Percentiles rank a stretch among this genome's conserved stretches.
These are phyloP conservation scores for Pueraria montana DNA, from an alignment of 306 rosid genomes.

Conservation along the genomic window DNA sequence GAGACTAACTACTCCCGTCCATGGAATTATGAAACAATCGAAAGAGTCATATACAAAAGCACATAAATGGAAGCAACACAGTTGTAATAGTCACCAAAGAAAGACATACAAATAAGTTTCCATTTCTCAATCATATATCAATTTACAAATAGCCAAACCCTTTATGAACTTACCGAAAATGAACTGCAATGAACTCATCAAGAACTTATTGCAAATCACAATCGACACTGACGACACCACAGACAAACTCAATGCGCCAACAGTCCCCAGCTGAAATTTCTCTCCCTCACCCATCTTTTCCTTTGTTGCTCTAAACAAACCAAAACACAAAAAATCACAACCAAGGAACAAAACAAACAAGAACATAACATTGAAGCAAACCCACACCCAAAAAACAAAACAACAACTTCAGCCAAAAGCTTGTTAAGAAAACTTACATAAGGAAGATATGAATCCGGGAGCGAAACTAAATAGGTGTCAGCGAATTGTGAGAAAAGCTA, in stretches of 20 bases:
- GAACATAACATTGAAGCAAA: conserved; percentile 16
- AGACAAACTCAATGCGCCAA: conserved; percentile 82
- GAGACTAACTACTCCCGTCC: neutral
- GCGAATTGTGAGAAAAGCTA: conserved; percentile 7
- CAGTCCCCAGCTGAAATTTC: conserved; percentile 77
- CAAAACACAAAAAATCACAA: neutral
- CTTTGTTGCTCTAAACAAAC: conserved; percentile 36
- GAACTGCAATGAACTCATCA: conserved; percentile 78
- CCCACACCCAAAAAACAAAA: conserved; percentile 38
- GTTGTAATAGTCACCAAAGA: neutral
- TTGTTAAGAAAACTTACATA: conserved; percentile 36
- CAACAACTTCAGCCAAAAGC: conserved; percentile 10
- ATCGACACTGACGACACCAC: conserved; percentile 91
- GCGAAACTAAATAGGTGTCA: conserved; percentile 11
- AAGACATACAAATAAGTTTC: neutral
- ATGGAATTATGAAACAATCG: neutral
- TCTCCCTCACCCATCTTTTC: conserved; percentile 78
- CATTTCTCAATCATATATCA: conserved; percentile 16
- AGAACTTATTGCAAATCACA: conserved; percentile 87
- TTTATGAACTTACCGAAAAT: conserved; percentile 67
- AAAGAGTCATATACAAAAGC: neutral
- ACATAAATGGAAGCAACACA: conserved; percentile 17
- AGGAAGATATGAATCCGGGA: neutral
- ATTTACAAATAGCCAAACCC: neutral
- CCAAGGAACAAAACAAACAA: neutral